These are phyloP conservation scores for Taxillus chinensis DNA, from an alignment of 164 flowering plant species.

Conservation along the genomic window DNA sequence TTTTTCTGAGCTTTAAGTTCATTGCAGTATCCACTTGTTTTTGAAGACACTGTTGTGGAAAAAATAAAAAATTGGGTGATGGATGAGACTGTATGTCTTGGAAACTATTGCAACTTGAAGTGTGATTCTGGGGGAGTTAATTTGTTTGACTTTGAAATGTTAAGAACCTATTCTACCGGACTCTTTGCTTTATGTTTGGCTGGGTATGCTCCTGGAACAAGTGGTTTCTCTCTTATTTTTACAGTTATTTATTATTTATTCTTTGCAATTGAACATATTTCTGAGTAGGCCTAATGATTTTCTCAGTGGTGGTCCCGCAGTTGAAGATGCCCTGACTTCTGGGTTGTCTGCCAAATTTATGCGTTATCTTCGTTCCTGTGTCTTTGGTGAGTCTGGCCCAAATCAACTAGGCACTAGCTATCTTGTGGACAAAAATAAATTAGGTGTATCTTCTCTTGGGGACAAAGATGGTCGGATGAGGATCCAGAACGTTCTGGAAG, in stretches of 20 bases:
- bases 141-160: constrained; percentile 70
- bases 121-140: constrained; percentile 25
- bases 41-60: constrained; percentile 71
- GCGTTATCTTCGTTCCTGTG: constrained; percentile 79
- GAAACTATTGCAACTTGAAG: constrained; percentile 36
- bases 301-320: constrained; percentile 67
- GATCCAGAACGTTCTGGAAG: constrained; percentile 41
- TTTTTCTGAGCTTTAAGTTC: constrained; percentile 7
- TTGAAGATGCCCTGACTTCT: constrained; percentile 86
- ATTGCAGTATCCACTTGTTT: constrained; percentile 80
- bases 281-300: constrained; percentile 10
- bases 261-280: not conserved
- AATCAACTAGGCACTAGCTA: constrained; percentile 48
- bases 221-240: not conserved
- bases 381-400: constrained; percentile 56
- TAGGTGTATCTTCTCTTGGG: constrained; percentile 28
- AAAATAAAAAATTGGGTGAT: constrained; percentile 76
- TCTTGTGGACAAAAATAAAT: constrained; percentile 28
- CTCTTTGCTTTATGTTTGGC: constrained; percentile 76
- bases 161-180: constrained; percentile 83
- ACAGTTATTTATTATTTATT: too few species aligned
- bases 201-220: constrained; percentile 36
- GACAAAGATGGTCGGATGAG: constrained; percentile 54
- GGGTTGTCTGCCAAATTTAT: constrained; percentile 86
- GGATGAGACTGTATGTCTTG: constrained; percentile 47